These are phyloP conservation scores for Xylona heveae DNA, from an alignment of 495 filamentous ascomycete species.

Conservation along the genomic window DNA sequence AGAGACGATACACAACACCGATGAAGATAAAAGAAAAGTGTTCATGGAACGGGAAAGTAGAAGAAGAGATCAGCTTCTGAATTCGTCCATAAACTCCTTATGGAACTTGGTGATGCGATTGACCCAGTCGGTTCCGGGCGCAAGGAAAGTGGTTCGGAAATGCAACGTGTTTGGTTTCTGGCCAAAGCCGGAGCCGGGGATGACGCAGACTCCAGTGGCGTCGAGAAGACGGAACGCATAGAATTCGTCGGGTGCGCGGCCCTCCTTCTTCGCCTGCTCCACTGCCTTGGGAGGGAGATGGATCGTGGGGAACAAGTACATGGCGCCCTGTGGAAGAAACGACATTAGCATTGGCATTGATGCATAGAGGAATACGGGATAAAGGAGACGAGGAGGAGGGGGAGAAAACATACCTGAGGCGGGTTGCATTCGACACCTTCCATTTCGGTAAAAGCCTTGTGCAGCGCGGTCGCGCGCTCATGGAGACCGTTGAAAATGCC, in stretches of 20 bases:
- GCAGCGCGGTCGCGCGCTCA: conserved; percentile 62
- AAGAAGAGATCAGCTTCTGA: conserved; percentile 40
- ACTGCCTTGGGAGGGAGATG: conserved; percentile 50
- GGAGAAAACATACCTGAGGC: conserved; percentile 30
- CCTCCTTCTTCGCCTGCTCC: conserved; percentile 50
- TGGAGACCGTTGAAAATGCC: conserved; percentile 53
- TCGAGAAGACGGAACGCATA: conserved; percentile 82
- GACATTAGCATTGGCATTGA: not conserved
- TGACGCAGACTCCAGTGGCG: conserved; percentile 86
- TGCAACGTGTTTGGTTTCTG: conserved; percentile 82
- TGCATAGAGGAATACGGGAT: conserved; percentile 1
- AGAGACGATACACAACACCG: too few species aligned
- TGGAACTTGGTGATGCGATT: conserved; percentile 78
- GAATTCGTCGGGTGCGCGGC: conserved; percentile 68
- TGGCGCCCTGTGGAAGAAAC: conserved; percentile 39
- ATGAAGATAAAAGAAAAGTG: too few species aligned
- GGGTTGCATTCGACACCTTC: conserved; percentile 79
- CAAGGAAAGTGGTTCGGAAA: conserved; percentile 92
- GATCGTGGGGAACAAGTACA: conserved; percentile 98
- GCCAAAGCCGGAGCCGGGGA: conserved; percentile 81
- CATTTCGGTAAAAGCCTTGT: conserved; percentile 80
- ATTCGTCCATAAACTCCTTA: conserved; percentile 76
- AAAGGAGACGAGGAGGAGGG: conserved; percentile 1
- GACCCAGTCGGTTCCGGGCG: conserved; percentile 90
- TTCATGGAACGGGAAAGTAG: conserved; percentile 77